Evolutionary conservation across 345 rosid species (phyloP).

Genomic region (Ceriops decandra): DNA sequence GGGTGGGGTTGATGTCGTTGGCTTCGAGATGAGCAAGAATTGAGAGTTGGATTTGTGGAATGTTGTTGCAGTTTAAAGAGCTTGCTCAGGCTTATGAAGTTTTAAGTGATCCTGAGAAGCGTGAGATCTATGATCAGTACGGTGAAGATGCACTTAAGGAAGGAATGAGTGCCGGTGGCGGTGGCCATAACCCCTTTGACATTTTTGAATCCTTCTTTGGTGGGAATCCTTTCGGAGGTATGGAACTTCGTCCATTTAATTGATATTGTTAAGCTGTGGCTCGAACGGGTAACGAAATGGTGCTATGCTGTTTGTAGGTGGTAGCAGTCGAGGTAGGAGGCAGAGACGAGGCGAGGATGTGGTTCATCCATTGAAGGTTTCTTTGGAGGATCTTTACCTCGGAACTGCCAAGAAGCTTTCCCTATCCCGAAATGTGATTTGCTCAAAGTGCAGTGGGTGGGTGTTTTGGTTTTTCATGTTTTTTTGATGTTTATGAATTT

Average conservation of each 20-base stretch:
- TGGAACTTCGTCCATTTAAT: not conserved
- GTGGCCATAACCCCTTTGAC: constrained; percentile 83
- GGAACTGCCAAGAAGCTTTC: constrained; percentile 86
- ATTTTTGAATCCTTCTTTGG: constrained; percentile 83
- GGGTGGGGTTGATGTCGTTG: not conserved
- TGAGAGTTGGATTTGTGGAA: not conserved
- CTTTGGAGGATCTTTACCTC: constrained; percentile 70
- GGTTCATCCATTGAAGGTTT: constrained; percentile 71
- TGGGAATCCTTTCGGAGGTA: constrained; percentile 68
- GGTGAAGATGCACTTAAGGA: constrained; percentile 97
- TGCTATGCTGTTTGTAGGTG: constrained; percentile 34
- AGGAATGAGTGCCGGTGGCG: constrained; percentile 75
- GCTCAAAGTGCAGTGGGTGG: constrained; percentile 83
- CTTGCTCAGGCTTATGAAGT: constrained; percentile 90
- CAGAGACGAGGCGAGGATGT: constrained; percentile 91
- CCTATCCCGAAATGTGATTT: constrained; percentile 69
- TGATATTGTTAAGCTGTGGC: not conserved
- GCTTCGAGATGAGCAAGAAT: not conserved
- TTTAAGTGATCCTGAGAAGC: constrained; percentile 84
- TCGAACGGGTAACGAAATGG: not conserved
- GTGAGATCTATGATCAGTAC: constrained; percentile 78
- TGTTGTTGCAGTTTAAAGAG: constrained; percentile 71
- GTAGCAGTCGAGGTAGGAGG: constrained; percentile 67
- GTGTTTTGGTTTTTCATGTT: not conserved
- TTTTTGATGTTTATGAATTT: not conserved